These are phyloP conservation scores for Fusarium nygamai DNA, from an alignment of 2,329 filamentous ascomycete genomes.

Conservation along the genomic window DNA sequence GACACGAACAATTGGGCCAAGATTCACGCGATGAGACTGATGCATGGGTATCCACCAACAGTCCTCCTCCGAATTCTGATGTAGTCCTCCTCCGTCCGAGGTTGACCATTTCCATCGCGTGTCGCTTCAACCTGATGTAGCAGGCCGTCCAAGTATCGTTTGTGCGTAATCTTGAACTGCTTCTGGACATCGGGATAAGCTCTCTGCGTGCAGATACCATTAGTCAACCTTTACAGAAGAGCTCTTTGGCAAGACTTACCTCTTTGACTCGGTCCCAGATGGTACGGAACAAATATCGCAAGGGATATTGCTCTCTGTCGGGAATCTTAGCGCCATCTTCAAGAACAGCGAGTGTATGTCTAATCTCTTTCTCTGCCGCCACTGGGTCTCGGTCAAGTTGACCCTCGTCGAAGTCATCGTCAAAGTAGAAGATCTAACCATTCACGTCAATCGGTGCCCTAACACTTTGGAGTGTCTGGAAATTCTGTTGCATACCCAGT, in stretches of 20 bases:
- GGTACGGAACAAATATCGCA: neutral
- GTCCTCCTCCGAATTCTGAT: neutral
- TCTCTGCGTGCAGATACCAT: neutral
- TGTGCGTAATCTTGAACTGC: neutral
- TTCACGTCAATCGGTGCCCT: neutral
- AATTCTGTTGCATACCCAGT: neutral
- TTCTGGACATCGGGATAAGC: neutral
- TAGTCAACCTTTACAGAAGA: fast-evolving
- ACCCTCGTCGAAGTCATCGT: neutral
- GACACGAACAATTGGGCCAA: fast-evolving
- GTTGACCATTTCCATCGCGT: neutral
- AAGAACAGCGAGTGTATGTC: neutral
- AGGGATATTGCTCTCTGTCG: neutral
- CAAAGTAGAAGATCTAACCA: neutral
- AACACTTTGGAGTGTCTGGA: fast-evolving
- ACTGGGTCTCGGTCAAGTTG: neutral
- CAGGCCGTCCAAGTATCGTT: neutral
- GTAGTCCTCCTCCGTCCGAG: neutral
- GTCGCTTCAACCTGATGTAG: neutral
- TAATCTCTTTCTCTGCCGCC: neutral
- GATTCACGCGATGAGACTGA: neutral
- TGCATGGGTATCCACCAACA: neutral
- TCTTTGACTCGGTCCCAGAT: neutral
- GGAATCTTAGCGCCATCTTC: neutral
- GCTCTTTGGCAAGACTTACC: fast-evolving